phyloP scores from a whole-genome alignment of 176 grass and related monocot genomes.

The Dendrocalamus sinicus region DNA sequence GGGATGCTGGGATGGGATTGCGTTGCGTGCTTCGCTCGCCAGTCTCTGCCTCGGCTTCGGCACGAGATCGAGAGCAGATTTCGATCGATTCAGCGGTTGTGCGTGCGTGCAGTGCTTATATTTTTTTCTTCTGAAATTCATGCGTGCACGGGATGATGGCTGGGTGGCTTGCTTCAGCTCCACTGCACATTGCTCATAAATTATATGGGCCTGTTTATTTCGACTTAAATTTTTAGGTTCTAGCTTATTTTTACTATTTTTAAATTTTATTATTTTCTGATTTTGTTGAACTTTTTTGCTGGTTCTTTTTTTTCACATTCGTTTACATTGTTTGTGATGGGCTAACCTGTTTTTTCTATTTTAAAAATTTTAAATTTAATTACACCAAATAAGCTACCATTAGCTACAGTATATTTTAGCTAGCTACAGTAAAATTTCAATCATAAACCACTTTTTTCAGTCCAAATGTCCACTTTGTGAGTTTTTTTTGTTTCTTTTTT shows the following conservation, averaged over 20 bases:
- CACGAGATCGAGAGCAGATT: background rate
- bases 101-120: background rate
- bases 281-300: no score
- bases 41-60: constrained; percentile 18
- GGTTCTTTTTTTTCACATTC: no score
- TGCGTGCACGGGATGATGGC: background rate
- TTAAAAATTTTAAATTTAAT: no score
- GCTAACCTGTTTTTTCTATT: no score
- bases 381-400: no score
- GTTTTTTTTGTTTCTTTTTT: background rate
- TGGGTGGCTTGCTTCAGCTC: background rate
- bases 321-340: no score
- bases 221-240: no score
- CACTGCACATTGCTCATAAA: background rate
- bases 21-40: constrained; percentile 40
- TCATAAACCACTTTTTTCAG: no score
- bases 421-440: no score
- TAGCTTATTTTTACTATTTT: no score
- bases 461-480: background rate
- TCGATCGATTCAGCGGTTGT: background rate
- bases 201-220: background rate
- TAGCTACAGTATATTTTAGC: no score
- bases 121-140: background rate
- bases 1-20: background rate
- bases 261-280: no score